Evolutionary conservation across 2,329 filamentous ascomycete genomes (phyloP).

Genomic region (Stenocarpella maydis): DNA sequence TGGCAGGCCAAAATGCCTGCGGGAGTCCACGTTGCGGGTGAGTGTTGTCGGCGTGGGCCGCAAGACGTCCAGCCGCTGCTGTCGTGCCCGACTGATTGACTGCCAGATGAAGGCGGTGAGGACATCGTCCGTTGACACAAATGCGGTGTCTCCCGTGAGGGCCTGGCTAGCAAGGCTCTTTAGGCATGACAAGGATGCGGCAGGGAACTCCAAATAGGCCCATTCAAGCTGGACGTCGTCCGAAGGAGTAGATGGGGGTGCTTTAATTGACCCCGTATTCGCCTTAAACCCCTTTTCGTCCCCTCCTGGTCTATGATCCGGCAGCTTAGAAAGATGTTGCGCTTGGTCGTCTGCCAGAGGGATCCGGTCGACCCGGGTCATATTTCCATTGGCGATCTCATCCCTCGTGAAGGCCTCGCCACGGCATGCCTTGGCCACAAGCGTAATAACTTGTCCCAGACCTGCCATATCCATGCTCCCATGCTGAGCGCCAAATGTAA

Average conservation of each 20-base stretch:
- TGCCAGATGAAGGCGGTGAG: constrained; percentile 62
- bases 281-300: accelerated
- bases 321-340: not conserved
- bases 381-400: constrained; percentile 54
- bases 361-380: constrained; percentile 42
- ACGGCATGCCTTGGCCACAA: constrained; percentile 58
- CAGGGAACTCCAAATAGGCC: constrained; percentile 54
- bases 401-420: constrained; percentile 53
- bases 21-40: constrained; percentile 58
- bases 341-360: constrained; percentile 39
- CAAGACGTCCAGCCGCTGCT: constrained; percentile 43
- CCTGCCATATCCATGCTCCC: constrained; percentile 60
- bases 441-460: constrained; percentile 53
- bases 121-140: constrained; percentile 62
- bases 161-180: constrained; percentile 49
- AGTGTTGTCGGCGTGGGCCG: constrained; percentile 43
- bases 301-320: not conserved
- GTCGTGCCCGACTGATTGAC: constrained; percentile 51
- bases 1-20: constrained; percentile 52
- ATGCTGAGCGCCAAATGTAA: constrained; percentile 59
- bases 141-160: constrained; percentile 40
- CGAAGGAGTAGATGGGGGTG: not conserved
- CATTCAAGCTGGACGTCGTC: constrained; percentile 43
- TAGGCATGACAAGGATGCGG: constrained; percentile 47
- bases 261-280: constrained; percentile 37